Evolutionary conservation across 1,139 yeast species (phyloP).

Genomic region (Meyerozyma athensensis): DNA sequence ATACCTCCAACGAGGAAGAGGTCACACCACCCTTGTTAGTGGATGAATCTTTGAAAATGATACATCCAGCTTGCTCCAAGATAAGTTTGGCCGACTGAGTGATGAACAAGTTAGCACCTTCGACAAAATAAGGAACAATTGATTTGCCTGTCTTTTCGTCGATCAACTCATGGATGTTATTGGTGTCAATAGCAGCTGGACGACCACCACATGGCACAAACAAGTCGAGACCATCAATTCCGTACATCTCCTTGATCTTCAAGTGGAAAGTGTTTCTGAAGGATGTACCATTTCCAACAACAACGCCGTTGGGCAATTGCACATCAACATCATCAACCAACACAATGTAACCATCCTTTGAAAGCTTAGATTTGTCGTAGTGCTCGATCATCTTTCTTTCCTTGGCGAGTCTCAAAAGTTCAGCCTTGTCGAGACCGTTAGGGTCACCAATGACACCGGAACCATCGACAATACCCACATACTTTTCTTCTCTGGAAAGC

Average conservation of each 20-base stretch:
- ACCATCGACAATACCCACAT: slow-evolving; percentile 90
- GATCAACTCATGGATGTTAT: slow-evolving; percentile 69
- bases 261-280: slow-evolving; percentile 92
- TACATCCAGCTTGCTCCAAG: slow-evolving; percentile 80
- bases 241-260: slow-evolving; percentile 60
- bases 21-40: slow-evolving; percentile 99
- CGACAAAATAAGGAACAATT: slow-evolving; percentile 83
- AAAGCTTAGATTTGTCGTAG: slow-evolving; percentile 63
- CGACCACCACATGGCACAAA: slow-evolving; percentile 99
- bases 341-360: slow-evolving; percentile 73
- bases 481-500: slow-evolving; percentile 73
- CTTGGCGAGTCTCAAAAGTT: slow-evolving; percentile 74
- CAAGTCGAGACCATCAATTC: slow-evolving; percentile 58
- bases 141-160: slow-evolving; percentile 74
- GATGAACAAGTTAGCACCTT: slow-evolving; percentile 94
- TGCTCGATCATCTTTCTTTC: slow-evolving; percentile 71
- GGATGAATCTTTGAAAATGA: slow-evolving; percentile 92
- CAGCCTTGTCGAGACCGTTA: slow-evolving; percentile 75
- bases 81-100: slow-evolving; percentile 90
- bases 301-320: slow-evolving; percentile 69
- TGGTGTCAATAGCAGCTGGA: slow-evolving; percentile 91
- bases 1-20: slow-evolving; percentile 90
- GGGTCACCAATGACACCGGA: slow-evolving; percentile 95
- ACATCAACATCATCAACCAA: slow-evolving; percentile 83
- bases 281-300: slow-evolving; percentile 79